Evolutionary conservation across 2,329 filamentous ascomycete genomes (phyloP), one percentile per base, ranked within the genome.

Genomic region (Neopestalotiopsis sp.): DNA sequence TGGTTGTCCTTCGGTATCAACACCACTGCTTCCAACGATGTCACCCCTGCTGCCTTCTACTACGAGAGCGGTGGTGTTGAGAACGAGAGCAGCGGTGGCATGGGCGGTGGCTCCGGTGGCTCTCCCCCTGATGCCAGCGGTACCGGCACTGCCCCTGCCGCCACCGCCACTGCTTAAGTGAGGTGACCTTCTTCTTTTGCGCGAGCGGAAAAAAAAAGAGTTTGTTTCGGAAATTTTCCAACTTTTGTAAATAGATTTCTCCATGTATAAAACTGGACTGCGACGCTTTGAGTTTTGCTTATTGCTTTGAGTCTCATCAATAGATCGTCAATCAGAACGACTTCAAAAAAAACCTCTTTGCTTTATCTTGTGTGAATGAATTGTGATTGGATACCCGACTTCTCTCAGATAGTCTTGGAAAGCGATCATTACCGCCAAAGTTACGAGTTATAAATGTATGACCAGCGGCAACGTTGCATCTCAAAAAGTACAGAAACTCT

Each of bases 11-110:
- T 67, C 28, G 66, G 66, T 17, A 67, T 67, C 38, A 67, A 67
- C 66, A 63, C 76, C 4, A 75, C 71, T 7, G 49, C 56, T n/a
- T 20, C 42, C 40, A 20, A 34, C 17, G 1, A 40, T 7, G 70
- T 73, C 17, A 71, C 61, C 32, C 70, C 71, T 24, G 72, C 75
- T 10, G 71, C 70, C 2, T 73, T 71, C n/a, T 71, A 71, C 68
- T 74, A 72, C 32, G 70, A 67, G 42, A 62, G 70, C 14, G 74
- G 75, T n/a, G 75, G 75, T 24, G 57, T 62, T 10, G 57, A 28
- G 24, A 67, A 67, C 58, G 45, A 32, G 30, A 40, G 59, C 65
- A 38, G 28, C 38, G 53, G 34, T 45, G 65, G 65, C 65, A 24
- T n/a, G 24, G 64, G 64, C 49, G 64, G 64, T 20, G 34, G 34